Evolutionary conservation across 2,329 filamentous ascomycete genomes (phyloP), one percentile per base, ranked within the genome.

Genomic region (Pseudogymnoascus pannorum): DNA sequence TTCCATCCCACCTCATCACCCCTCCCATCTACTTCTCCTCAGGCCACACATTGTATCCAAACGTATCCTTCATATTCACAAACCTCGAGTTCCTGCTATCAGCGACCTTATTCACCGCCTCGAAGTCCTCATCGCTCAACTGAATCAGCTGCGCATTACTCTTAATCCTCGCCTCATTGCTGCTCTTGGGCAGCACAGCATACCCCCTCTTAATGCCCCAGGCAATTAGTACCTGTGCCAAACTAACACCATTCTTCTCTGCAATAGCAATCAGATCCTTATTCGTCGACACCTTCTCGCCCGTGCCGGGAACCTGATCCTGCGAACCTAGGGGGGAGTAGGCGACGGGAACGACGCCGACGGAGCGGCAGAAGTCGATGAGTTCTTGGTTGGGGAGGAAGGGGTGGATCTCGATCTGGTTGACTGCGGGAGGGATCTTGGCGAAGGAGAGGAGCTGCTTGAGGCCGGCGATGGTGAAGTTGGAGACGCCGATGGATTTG

Each of bases 1-100:
- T n/a, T n/a, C n/a, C n/a, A n/a, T 20, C 7, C 36, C 8, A 16
- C 5, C 4, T n/a, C 35, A 38, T 38, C 35, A n/a, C 5, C n/a
- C 36, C 36, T 38, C n/a, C 36, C 36, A 7, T 18, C 31, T 36
- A 61, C 58, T 59, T 63, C 76, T 86, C 83, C 69, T 86, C 81
- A 0, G 84, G 79, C 85, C 84, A 87, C 58, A 90, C 81, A 68
- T 91, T 79, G 71, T 88, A 89, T 5, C 88, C 88, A 72, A 91
- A 91, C 1, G 86, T 89, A 66, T 89, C 87, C 79, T 89, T 91
- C 87, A 91, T 91, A 76, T 91, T 90, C 63, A 91, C 87, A 69
- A 91, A 91, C 36, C 88, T 83, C 24, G 81, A 83, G 73, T 88
- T 84, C 59, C 87, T 79, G 35, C 84, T 84, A 71, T 83, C 79